Percentiles rank a stretch among this genome's conserved stretches.
Conservation (phyloP, 2,329 filamentous ascomycete species). For the Colletotrichum endophyticum region DNA sequence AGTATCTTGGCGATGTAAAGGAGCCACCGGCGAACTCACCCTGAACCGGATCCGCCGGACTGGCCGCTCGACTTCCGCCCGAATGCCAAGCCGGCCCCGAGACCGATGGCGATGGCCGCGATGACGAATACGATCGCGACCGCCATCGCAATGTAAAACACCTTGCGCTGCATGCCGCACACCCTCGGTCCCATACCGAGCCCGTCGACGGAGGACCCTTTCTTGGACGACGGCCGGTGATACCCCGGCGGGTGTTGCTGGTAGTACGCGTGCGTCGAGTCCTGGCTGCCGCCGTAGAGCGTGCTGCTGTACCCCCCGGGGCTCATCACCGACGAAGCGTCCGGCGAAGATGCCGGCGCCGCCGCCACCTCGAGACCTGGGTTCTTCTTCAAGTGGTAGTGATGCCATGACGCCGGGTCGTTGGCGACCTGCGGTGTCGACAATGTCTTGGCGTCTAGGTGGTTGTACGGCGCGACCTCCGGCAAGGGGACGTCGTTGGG, state of each 20-base stretch:
- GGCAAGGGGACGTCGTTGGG: constrained; percentile 3
- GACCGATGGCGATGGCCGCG: constrained; percentile 25
- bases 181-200: not conserved
- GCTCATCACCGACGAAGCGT: not conserved
- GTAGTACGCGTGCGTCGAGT: not conserved
- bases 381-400: constrained; percentile 6
- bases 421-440: constrained; percentile 5
- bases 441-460: not conserved
- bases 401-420: not conserved
- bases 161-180: constrained; percentile 25
- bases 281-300: not conserved
- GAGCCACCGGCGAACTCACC: not conserved
- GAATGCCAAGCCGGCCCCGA: constrained; percentile 26
- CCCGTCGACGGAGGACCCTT: not conserved
- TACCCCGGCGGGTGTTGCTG: constrained; percentile 1
- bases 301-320: not conserved
- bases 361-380: not conserved
- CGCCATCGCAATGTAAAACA: constrained; percentile 25
- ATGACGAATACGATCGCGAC: constrained; percentile 21
- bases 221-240: not conserved
- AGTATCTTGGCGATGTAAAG: not conserved
- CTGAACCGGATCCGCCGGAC: not conserved
- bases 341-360: not conserved
- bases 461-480: not conserved
- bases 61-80: not conserved